Percentiles rank a stretch among this genome's conserved stretches.
These are phyloP conservation scores for Quercus variabilis DNA, from an alignment of 306 rosid genomes.

Conservation along the genomic window DNA sequence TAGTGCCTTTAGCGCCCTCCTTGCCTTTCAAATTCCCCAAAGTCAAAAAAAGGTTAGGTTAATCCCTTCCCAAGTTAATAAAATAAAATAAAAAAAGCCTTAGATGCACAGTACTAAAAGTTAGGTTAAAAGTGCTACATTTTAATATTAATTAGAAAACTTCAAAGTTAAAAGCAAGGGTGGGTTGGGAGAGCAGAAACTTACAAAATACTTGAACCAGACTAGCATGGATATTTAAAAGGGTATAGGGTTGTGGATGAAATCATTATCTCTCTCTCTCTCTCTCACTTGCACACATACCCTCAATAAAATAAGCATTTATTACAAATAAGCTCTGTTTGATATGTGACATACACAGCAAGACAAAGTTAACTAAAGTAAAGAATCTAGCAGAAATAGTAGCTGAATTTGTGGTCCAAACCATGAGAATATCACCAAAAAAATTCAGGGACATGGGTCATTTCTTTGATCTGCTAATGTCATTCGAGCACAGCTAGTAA, in stretches of 20 bases:
- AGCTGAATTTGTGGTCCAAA: not conserved
- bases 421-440: not conserved
- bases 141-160: not conserved
- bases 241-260: conserved; percentile 25
- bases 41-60: not conserved
- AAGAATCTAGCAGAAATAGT: not conserved
- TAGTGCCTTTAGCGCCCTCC: conserved; percentile 90
- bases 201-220: not conserved
- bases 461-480: not conserved
- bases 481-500: not conserved
- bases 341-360: not conserved
- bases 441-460: not conserved
- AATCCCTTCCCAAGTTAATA: no score
- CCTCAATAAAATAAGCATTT: conserved; percentile 6
- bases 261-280: conserved; percentile 38
- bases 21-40: conserved; percentile 55
- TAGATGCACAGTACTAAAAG: not conserved
- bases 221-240: conserved; percentile 25
- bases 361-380: not conserved
- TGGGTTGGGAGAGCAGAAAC: not conserved
- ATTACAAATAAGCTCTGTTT: not conserved
- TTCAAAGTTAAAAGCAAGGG: not conserved
- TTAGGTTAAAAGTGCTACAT: not conserved
- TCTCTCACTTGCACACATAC: conserved; percentile 3
- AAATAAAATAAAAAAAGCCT: not conserved